These are phyloP conservation scores for Trichophyton schoenleinii DNA, from an alignment of 2,329 filamentous ascomycete species.

Conservation along the genomic window DNA sequence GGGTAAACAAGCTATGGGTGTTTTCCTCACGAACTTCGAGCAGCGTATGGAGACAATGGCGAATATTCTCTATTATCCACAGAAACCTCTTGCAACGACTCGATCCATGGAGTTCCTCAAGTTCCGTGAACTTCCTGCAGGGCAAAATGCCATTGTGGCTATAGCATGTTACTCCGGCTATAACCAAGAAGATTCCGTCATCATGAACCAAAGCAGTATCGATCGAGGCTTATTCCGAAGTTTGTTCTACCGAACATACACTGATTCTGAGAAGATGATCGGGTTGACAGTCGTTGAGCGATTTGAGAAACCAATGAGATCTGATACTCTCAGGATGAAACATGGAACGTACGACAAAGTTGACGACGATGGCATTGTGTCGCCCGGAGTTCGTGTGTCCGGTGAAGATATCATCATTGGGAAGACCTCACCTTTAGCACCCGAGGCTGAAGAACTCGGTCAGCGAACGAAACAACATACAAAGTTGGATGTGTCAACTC, in stretches of 20 bases:
- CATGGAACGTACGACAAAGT: constrained; percentile 95
- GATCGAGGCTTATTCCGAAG: constrained; percentile 94
- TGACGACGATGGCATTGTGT: constrained; percentile 89
- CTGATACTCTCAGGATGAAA: constrained; percentile 82
- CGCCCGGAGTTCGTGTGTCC: constrained; percentile 84
- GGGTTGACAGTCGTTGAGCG: constrained; percentile 85
- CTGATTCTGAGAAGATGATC: constrained; percentile 90
- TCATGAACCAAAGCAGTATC: constrained; percentile 99
- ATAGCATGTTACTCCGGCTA: constrained; percentile 97
- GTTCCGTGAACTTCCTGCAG: constrained; percentile 91
- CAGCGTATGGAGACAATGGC: constrained; percentile 99
- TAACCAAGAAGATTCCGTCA: constrained; percentile 99
- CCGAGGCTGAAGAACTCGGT: constrained; percentile 85
- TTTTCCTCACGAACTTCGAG: constrained; percentile 93
- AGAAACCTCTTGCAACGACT: constrained; percentile 92
- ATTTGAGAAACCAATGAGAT: constrained; percentile 88
- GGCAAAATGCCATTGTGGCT: constrained; percentile 95
- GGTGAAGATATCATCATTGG: constrained; percentile 99
- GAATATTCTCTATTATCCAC: constrained; percentile 96
- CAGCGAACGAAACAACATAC: constrained; percentile 81
- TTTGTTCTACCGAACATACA: constrained; percentile 95
- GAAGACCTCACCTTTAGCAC: constrained; percentile 89
- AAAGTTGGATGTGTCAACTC: constrained; percentile 91
- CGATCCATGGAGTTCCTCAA: constrained; percentile 98
- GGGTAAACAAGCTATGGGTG: constrained; percentile 99